A percentile compares a stretch with the other conserved stretches of the same genome.
Evolutionary conservation across 2,329 filamentous ascomycete species (phyloP).

Genomic region (Cladosporium colombiae): DNA sequence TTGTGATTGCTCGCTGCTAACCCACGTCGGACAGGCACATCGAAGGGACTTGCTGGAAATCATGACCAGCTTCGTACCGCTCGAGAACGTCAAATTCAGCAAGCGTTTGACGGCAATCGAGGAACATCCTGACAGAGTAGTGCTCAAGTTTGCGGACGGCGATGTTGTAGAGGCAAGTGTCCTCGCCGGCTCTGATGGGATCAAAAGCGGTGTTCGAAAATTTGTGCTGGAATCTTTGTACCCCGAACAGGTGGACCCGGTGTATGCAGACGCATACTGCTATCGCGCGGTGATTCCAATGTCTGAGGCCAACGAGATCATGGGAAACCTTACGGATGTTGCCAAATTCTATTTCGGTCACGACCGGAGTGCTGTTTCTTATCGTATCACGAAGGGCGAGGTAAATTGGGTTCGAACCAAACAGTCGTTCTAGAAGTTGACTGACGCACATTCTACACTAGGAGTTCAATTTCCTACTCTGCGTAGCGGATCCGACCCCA

Average conservation of each 20-base stretch:
- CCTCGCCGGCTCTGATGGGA: slow-evolving; percentile 37
- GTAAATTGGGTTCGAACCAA: neutral
- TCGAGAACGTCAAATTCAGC: slow-evolving; percentile 33
- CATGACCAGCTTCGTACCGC: slow-evolving; percentile 49
- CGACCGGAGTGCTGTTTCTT: slow-evolving; percentile 10
- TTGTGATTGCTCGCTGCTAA: neutral
- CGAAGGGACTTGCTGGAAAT: slow-evolving; percentile 47
- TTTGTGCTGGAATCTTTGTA: slow-evolving; percentile 29
- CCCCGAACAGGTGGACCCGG: slow-evolving; percentile 29
- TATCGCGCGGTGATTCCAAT: slow-evolving; percentile 39
- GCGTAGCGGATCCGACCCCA: neutral
- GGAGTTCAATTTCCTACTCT: slow-evolving; percentile 6
- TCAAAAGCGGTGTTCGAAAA: slow-evolving; percentile 12
- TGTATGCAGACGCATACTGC: slow-evolving; percentile 33
- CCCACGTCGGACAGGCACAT: slow-evolving; percentile 35
- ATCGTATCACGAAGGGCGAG: slow-evolving; percentile 18
- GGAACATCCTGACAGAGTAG: slow-evolving; percentile 40
- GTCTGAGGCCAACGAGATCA: slow-evolving; percentile 40
- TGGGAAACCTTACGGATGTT: slow-evolving; percentile 37
- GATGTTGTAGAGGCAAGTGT: slow-evolving; percentile 41
- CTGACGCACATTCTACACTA: neutral
- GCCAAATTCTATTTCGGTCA: slow-evolving; percentile 36
- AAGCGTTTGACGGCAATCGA: slow-evolving; percentile 34
- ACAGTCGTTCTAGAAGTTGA: neutral
- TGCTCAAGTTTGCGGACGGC: slow-evolving; percentile 41